Evolutionary conservation across 345 rosid genomes (phyloP).

Genomic region (Acer yangbiense): DNA sequence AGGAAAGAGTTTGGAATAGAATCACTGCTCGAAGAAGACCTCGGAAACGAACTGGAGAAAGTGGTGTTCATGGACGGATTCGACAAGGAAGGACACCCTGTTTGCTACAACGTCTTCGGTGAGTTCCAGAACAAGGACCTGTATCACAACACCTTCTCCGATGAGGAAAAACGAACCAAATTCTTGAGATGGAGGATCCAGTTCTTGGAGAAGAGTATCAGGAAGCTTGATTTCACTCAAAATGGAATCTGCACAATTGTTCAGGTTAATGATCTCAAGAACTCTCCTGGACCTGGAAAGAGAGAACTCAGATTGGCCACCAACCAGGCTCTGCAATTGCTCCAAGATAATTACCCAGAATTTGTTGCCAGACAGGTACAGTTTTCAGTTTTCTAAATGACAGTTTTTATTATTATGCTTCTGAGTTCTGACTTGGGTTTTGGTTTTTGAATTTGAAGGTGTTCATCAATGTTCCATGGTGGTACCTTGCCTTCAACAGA

Average conservation of each 20-base stretch:
- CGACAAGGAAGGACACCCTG: slow-evolving; percentile 83
- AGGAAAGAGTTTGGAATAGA: slow-evolving; percentile 70
- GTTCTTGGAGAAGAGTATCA: slow-evolving; percentile 84
- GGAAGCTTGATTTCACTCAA: slow-evolving; percentile 85
- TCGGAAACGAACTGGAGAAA: slow-evolving; percentile 80
- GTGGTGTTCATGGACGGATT: slow-evolving; percentile 88
- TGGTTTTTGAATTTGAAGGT: slow-evolving; percentile 41
- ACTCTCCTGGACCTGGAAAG: slow-evolving; percentile 82
- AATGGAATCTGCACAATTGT: slow-evolving; percentile 73
- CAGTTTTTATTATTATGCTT: too few species aligned
- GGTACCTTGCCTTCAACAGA: slow-evolving; percentile 64
- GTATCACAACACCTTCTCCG: slow-evolving; percentile 68
- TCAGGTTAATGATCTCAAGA: slow-evolving; percentile 88
- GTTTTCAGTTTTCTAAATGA: too few species aligned
- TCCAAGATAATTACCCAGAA: slow-evolving; percentile 96
- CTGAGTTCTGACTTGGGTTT: not conserved
- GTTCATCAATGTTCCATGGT: slow-evolving; percentile 79
- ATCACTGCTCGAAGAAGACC: slow-evolving; percentile 62
- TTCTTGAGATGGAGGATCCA: slow-evolving; percentile 88
- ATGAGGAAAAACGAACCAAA: slow-evolving; percentile 68
- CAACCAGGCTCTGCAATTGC: slow-evolving; percentile 72
- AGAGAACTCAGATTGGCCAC: slow-evolving; percentile 81
- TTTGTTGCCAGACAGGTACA: slow-evolving; percentile 88
- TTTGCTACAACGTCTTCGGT: slow-evolving; percentile 87
- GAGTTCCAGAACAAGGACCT: slow-evolving; percentile 90